Evolutionary conservation across 768 basidiomycete genomes (phyloP), one percentile per base, ranked within the genome.

Genomic region (Sporobolomyces phaffii): DNA sequence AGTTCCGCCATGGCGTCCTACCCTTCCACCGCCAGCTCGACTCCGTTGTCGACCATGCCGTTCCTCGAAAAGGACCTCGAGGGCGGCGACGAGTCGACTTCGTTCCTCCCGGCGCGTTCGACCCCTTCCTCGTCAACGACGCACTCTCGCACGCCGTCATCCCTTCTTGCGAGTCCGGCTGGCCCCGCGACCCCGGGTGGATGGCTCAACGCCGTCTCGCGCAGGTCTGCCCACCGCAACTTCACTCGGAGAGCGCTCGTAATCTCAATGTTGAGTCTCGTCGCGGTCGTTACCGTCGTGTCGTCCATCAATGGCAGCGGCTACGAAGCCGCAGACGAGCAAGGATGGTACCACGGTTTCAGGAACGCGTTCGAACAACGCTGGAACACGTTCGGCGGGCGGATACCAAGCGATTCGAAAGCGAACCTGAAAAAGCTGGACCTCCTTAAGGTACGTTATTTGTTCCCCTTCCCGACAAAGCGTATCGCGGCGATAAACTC

Each of bases 191-290:
- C n/a, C n/a, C 57, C 44, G 7, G 58, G 45, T 18, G 31, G 14
- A 15, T 60, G 58, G 58, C 28, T 24, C 14, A 38, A 34, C 17
- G 45, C 45, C 3, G 15, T 60, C 15, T 26, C n/a, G 29, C 41
- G 62, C 13, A 6, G 34, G 17, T 11, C 58, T 17, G 24, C 36
- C 9, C 62, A 64, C 28, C 47, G 62, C 36, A 58, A 44, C 31
- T 33, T 53, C 18, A 22, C 43, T n/a, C 31, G 62, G n/a, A 29
- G 62, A 14, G 52, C 44, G 22, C n/a, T 53, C 13, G 24, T 58
- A 34, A n/a, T 26, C 28, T n/a, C 24, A 17, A 26, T 44, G 28
- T 5, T 64, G 47, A 15, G 22, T 10, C 18, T 40, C 22, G 48
- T 48, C 14, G 13, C 40, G 6, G 7, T 50, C 34, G 26, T 58